Base-by-base conservation (phyloP, 108 stramenopile species). In the Skeletonema marinoi region DNA sequence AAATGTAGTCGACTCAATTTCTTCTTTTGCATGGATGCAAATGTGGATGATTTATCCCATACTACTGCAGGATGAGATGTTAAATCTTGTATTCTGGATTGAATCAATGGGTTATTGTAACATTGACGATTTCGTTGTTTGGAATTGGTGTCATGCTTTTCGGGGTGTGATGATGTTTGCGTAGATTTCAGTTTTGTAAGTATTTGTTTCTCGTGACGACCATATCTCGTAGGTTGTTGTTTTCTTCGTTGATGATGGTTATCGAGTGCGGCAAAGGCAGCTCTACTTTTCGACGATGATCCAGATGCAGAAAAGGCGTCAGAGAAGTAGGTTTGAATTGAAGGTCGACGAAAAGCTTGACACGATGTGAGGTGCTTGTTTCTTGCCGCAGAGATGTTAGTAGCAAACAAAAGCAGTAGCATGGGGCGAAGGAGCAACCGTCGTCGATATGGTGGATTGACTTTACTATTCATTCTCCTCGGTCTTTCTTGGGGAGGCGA, bases 11-110 rank as follows among this genome's bases (percentile, higher is more conserved):
- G 30, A 36, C 64, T 66, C 25, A 80, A 69, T 79, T 79, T 79
- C 78, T 80, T 80, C 41, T 73, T 80, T 42, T 73, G 60, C 72
- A 80, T 80, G 35, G 71, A 69, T 36, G 67, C 44, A 68, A 80
- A 80, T 42, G 78, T 80, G 1, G 78, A 51, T 10, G 56, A 12
- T 16, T 32, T 48, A 64, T 80, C 56, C 78, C 78, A 80, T 32
- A 64, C 66, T 4, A 80, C 72, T 10, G 78, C 78, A 13, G 78
- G 78, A 39, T 80, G 78, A 9, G 39, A 44, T 58, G 29, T 54
- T 21, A 80, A 56, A 69, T 73, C 68, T 33, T 69, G 14, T 14
- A 80, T 80, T 31, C 78, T 48, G 2, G 6, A 21, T 50, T 73
- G 3, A 31, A 73, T 14, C 16, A 65, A 35, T 19, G 62, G 21